Base-by-base conservation (phyloP, 441 rosid species). In the Pelargonium citronellum region DNA sequence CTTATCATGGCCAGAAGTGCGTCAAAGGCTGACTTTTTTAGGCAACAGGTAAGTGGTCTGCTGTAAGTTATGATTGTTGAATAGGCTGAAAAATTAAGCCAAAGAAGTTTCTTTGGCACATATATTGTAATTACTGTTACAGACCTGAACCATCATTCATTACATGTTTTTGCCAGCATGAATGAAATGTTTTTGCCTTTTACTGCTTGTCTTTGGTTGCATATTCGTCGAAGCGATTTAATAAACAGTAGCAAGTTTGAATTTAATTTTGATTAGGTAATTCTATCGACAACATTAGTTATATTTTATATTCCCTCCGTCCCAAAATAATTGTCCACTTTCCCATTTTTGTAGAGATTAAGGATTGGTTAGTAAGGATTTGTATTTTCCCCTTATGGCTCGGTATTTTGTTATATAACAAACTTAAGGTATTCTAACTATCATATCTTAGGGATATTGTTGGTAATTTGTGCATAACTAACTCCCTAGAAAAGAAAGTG, bases 1-100 rank as follows among this genome's bases (percentile, higher is more conserved):
- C 97, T 91, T 67, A 95, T 94, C 79, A 77, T 91, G 74, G 96
- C 96, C 64, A 87, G 96, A 84, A 91, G 79, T 84, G 87, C 97
- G 70, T 76, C 86, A 17, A 91, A 82, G 79, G 94, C 99, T 78
- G 94, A 89, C 69, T 62, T 82, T 72, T 95, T 95, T 74, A 87
- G 97, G 80, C 85, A 89, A 79, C 94, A 94, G 87, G 97, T 87
- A 84, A 73, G 63, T 19, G 39, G 20, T 10, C 49, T 39, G 57
- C 19, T 5, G 0, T 71, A 30, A 30, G 37, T 30, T 13, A 49
- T 49, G 15, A n/a, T 51, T 15, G 58, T 51, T 51, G 58, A 5
- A 51, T 37, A 51, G 17, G 1, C 58, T 51, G 15, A 51, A 51
- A 51, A 16, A 5, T 51, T 51, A 5, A 51, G 12, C 19, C 58